Base-by-base conservation (phyloP, 495 filamentous ascomycete genomes). In the Extremus antarcticus region DNA sequence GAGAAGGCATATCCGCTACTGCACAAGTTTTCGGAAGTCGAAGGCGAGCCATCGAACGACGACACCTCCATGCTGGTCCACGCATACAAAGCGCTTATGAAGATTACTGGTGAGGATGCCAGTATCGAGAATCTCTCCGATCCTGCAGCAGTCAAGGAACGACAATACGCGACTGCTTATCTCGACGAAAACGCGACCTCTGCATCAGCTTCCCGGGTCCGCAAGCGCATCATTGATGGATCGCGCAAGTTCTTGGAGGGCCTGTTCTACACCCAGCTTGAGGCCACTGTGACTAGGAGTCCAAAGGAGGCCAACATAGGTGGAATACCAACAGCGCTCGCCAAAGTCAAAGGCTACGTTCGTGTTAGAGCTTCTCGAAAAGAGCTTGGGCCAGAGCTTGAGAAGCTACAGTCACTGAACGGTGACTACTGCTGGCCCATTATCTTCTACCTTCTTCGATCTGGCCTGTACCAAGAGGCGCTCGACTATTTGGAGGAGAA, bases 291-390 rank as follows among this genome's bases (percentile, higher is more conserved):
- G 53, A 70, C 78, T 25, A 91, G 86, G 65, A 86, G 91, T 63
- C 89, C 90, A 3, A 78, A 83, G 47, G 89, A 95, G 65, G 94
- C 92, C 10, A 88, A 87, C 63, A 72, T 95, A 51, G 92, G 92
- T 32, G 92, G 92, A 55, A 80, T 88, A 35, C 92, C 92, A 0
- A 87, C 87, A 45, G 80, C 85, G 1, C 74, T 88, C 57, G 92
- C 89, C 73, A 94, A 92, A 71, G 83, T 96, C 65, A 85, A 88
- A 55, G 92, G 88, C 1, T 99, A 89, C 63, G 84, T 97, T 65
- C 81, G 87, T 48, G 76, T 95, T 54, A 80, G 84, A 47, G 74
- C 81, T 24, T 73, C 79, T 2, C 78, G 85, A 45, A 92, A 88
- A 71, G 86, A 91, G 60, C 80, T 96, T 23, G 84, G 80, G 1